These are phyloP conservation scores for Wickerhamomyces pijperi DNA, from an alignment of 805 yeast species.

Conservation along the genomic window DNA sequence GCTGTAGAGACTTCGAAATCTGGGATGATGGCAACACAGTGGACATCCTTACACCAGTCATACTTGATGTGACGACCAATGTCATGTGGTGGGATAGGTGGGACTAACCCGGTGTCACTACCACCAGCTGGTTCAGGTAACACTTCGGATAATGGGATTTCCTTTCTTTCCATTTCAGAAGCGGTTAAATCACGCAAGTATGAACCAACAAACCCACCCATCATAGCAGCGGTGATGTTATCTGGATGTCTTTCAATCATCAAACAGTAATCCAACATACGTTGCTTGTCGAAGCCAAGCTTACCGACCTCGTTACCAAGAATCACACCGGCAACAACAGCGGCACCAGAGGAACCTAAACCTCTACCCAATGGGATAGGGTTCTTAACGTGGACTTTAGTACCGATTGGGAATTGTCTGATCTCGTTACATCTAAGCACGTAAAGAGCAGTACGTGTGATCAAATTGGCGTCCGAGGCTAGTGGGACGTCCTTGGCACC, in stretches of 20 bases:
- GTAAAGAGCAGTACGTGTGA: constrained; percentile 88
- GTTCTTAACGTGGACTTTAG: constrained; percentile 68
- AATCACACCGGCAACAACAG: constrained; percentile 93
- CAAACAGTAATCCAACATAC: constrained; percentile 88
- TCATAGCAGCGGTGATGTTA: constrained; percentile 96
- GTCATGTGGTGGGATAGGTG: constrained; percentile 73
- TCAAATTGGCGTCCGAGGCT: constrained; percentile 66
- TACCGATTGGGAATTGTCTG: constrained; percentile 71
- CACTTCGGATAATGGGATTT: constrained; percentile 77
- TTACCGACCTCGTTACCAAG: constrained; percentile 79
- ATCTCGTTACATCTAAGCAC: constrained; percentile 78
- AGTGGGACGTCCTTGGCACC: constrained; percentile 78
- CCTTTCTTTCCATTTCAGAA: constrained; percentile 62
- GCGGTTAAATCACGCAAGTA: constrained; percentile 72
- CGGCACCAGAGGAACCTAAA: constrained; percentile 95
- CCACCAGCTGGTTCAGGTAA: constrained; percentile 72
- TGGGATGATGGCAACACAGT: constrained; percentile 87
- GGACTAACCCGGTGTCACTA: constrained; percentile 52
- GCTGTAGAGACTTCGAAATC: constrained; percentile 93
- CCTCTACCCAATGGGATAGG: constrained; percentile 97
- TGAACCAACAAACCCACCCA: constrained; percentile 97
- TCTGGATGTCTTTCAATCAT: constrained; percentile 99
- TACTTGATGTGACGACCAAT: constrained; percentile 87
- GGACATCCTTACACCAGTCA: constrained; percentile 69
- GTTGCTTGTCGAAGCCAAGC: constrained; percentile 58